Base-by-base conservation (phyloP, 1,139 yeast species). In the Candida gigantensis region DNA sequence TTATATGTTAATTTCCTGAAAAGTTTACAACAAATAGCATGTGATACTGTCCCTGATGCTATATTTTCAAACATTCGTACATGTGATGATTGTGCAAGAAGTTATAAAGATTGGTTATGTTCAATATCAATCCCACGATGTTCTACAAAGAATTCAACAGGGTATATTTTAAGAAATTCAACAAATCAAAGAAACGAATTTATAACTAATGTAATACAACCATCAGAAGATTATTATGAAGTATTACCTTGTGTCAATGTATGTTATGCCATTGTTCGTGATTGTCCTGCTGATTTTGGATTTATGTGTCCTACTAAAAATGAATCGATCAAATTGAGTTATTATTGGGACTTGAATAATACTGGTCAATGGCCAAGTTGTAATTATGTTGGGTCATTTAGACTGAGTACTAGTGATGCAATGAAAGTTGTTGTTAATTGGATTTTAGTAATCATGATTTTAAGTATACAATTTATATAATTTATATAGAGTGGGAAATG, bases 91-190 rank as follows among this genome's bases (percentile, higher is more conserved):
- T 92, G 98, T 57, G 74, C 76, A 1, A 50, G 58, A 3, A 72
- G 92, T 2, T 92, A 92, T 57, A 81, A 79, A 51, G 74, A 83
- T 51, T 92, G 98, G 98, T 69, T 92, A 13, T 92, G 98, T 62
- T 75, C 95, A 0, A 88, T 87, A 4, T 71, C 89, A 0, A 85
- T 92, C n/a, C 97, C 98, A 0, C 66, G 97, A 24, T 92, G 98
- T 52, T 71, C 84, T 1, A 66, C 84, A 0, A 42, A 60, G 33
- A 57, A 74, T 20, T 57, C 68, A 5, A 53, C 72, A 0, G 80
- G 77, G 11, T 78, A 79, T 52, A 57, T 59, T 20, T 47, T 54
- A 20, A 69, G 95, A 24, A 60, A 62, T 3, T 60, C 60, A 2
- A 72, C 72, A n/a, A 58, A 66, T 6, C 43, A 44, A 14, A 69